These are phyloP conservation scores for Plantago ovata DNA, from an alignment of 257 asterid species.

Conservation along the genomic window DNA sequence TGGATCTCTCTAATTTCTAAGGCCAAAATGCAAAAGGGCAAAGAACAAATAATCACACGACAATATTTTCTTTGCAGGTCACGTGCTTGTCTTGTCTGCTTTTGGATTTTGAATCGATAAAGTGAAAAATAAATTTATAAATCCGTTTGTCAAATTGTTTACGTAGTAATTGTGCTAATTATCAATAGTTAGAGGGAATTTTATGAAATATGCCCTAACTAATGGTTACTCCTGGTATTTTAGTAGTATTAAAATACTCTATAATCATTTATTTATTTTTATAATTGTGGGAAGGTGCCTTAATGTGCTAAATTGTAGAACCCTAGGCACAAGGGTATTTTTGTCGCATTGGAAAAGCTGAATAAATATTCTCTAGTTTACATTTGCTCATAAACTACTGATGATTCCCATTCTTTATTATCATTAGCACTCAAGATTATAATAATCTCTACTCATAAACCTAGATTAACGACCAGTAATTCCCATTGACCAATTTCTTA, in stretches of 20 bases:
- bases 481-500: slow-evolving; percentile 23
- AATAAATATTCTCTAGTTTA: slow-evolving; percentile 65
- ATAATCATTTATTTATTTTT: too few relatives aligned
- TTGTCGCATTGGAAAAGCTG: slow-evolving; percentile 89
- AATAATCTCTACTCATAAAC: slow-evolving; percentile 4
- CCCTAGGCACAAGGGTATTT: slow-evolving; percentile 53
- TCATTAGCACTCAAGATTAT: too few relatives aligned
- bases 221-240: too few relatives aligned
- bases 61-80: slow-evolving; percentile 53
- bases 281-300: slow-evolving; percentile 25
- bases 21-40: slow-evolving; percentile 1
- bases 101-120: slow-evolving; percentile 48
- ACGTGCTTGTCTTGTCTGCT: slow-evolving; percentile 81
- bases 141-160: too few relatives aligned
- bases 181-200: too few relatives aligned
- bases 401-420: slow-evolving; percentile 14
- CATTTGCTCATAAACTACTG: slow-evolving; percentile 28
- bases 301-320: slow-evolving; percentile 39
- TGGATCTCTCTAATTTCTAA: too few relatives aligned
- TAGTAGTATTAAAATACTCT: too few relatives aligned
- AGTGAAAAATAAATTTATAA: too few relatives aligned
- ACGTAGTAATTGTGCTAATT: too few relatives aligned
- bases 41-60: slow-evolving; percentile 28
- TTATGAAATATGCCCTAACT: background rate
- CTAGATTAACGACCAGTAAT: slow-evolving; percentile 21